Conservation (phyloP, 768 basidiomycete species). For the Mycena belliarum region DNA sequence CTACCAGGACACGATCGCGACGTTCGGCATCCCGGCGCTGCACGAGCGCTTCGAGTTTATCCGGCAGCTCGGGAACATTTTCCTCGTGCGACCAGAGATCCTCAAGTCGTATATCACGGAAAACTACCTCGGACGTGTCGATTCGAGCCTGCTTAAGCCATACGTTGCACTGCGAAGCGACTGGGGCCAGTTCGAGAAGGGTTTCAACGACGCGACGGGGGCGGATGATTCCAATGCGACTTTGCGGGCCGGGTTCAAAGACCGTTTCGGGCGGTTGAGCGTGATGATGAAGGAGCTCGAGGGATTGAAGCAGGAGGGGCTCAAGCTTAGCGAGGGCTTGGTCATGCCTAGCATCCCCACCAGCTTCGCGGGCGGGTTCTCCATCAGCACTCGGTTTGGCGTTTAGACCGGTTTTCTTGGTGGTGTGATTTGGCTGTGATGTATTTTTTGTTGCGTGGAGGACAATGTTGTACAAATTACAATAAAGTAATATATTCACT, state of each 20-base stretch:
- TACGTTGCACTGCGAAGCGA: slow-evolving; percentile 91
- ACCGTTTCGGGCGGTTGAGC: slow-evolving; percentile 73
- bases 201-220: slow-evolving; percentile 64
- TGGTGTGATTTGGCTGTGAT: slow-evolving; percentile 19
- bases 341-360: slow-evolving; percentile 58
- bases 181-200: slow-evolving; percentile 84
- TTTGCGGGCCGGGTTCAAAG: slow-evolving; percentile 49
- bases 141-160: slow-evolving; percentile 81
- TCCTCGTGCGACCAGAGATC: slow-evolving; percentile 94
- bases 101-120: slow-evolving; percentile 95
- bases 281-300: slow-evolving; percentile 90
- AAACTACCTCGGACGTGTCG: slow-evolving; percentile 90
- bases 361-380: slow-evolving; percentile 52
- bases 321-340: slow-evolving; percentile 50
- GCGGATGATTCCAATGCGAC: slow-evolving; percentile 35
- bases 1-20: slow-evolving; percentile 87
- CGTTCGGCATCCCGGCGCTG: slow-evolving; percentile 81
- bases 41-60: slow-evolving; percentile 98
- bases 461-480: slow-evolving; percentile 28
- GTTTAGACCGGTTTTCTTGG: too few relatives aligned
- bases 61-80: slow-evolving; percentile 94
- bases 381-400: slow-evolving; percentile 44
- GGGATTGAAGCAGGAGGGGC: slow-evolving; percentile 49
- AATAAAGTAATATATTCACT: slow-evolving; percentile 37
- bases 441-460: slow-evolving; percentile 24